phyloP scores from a whole-genome alignment of 2,329 filamentous ascomycete species.

The Coleophoma crateriformis region DNA sequence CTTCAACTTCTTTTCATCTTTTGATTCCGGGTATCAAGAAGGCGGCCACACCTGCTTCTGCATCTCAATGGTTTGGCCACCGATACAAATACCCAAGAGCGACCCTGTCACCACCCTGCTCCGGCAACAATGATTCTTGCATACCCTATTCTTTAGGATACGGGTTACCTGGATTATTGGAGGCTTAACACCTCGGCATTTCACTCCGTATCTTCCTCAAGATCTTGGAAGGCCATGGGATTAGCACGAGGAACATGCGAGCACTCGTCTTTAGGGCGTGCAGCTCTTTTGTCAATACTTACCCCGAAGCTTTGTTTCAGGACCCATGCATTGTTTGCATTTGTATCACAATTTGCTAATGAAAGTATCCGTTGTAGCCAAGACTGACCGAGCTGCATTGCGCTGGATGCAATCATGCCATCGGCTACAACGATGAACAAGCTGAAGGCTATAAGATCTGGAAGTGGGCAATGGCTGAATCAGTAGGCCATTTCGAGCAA shows the following conservation, averaged over 20 bases:
- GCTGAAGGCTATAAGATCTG: slow-evolving; percentile 21
- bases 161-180: slow-evolving; percentile 33
- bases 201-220: slow-evolving; percentile 41
- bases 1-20: slow-evolving; percentile 2
- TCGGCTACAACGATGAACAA: slow-evolving; percentile 9
- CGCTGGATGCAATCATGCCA: slow-evolving; percentile 8
- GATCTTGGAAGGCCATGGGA: slow-evolving; percentile 42
- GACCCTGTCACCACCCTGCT: slow-evolving; percentile 23
- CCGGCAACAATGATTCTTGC: slow-evolving; percentile 22
- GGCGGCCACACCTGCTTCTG: slow-evolving; percentile 45
- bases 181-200: slow-evolving; percentile 32
- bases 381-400: neutral
- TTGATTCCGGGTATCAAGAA: slow-evolving; percentile 50
- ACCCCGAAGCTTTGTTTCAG: no score
- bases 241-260: slow-evolving; percentile 43
- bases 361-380: no score
- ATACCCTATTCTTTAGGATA: slow-evolving; percentile 31
- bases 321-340: no score
- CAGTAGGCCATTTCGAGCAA: neutral
- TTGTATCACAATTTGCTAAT: no score
- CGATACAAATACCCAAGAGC: slow-evolving; percentile 67
- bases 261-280: neutral
- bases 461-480: neutral
- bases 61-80: slow-evolving; percentile 50
- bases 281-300: no score